Evolutionary conservation across 306 rosid species (phyloP).

Genomic region (Malus asiatica): DNA sequence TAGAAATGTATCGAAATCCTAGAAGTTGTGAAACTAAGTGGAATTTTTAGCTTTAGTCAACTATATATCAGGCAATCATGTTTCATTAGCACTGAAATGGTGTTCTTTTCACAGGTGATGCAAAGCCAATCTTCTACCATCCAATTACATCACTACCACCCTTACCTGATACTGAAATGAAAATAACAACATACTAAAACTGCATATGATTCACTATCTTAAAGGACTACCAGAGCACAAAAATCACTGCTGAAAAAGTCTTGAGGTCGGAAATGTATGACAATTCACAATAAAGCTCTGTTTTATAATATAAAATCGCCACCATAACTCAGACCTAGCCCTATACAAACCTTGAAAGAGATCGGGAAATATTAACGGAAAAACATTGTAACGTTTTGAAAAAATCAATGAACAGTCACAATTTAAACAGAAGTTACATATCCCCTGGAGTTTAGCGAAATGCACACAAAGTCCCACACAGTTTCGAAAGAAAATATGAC

Average conservation of each 20-base stretch:
- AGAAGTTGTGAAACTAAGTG: neutral
- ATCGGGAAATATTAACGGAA: too few species aligned
- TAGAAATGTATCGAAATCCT: neutral
- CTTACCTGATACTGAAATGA: neutral
- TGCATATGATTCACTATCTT: neutral
- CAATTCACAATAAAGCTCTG: neutral
- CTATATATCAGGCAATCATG: neutral
- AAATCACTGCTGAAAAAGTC: neutral
- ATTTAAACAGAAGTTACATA: neutral
- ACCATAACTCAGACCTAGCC: neutral
- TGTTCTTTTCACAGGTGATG: neutral
- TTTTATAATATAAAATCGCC: neutral
- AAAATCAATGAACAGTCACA: neutral
- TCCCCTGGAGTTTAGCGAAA: neutral
- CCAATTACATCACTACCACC: neutral
- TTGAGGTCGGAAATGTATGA: neutral
- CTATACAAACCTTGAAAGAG: neutral
- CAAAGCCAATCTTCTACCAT: neutral
- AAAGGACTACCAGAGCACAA: neutral
- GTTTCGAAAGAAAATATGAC: neutral
- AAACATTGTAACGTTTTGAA: neutral
- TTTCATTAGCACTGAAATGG: neutral
- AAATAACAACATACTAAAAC: neutral
- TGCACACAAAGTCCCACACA: neutral
- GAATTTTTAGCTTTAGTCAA: neutral